Evolutionary conservation across 805 yeast species (phyloP), one percentile per base, ranked within the genome.

Genomic region (Zygosaccharomyces siamensis): DNA sequence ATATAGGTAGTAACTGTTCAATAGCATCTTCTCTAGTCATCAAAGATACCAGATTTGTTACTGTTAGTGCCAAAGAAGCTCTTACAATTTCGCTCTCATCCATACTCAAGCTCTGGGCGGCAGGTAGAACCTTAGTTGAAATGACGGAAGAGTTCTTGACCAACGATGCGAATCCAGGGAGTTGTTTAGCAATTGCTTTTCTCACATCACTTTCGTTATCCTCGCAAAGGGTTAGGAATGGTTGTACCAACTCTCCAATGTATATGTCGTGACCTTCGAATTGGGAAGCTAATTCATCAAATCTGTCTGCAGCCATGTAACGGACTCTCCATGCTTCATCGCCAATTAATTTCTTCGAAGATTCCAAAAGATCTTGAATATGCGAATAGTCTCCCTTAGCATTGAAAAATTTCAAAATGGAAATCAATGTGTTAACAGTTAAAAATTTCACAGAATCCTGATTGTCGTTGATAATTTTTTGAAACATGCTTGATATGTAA

Each of bases 281-380:
- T 55, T 80, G 81, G 14, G 70, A 58, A 1, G 95, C 88, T 51
- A 93, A 77, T 53, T 75, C 73, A 58, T 83, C 87, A 63, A 89
- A 90, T 60, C 89, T 78, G 66, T 92, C 97, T n/a, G 97, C 96
- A 30, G 96, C 95, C 83, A 93, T 89, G 70, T 92, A 93, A 62
- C 99, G 83, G 49, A 93, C 98, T 69, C 99, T 83, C 99, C 99
- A 93, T 62, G 95, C 85, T 69, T 87, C 89, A 71, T 93, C 99
- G 55, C 76, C 79, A 50, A 88, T 83, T 56, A 93, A 75, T 55
- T 80, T 80, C 55, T 84, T 75, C 2, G 95, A 77, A 54, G 83
- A 78, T 45, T 75, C 72, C 52, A 86, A 74, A 49, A 86, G 73
- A 56, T 83, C 86, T 42, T 78, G 74, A 57, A 80, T 76, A 65